Conservation (phyloP, 2,329 filamentous ascomycete species). For the Dactylellina drechsleri region DNA sequence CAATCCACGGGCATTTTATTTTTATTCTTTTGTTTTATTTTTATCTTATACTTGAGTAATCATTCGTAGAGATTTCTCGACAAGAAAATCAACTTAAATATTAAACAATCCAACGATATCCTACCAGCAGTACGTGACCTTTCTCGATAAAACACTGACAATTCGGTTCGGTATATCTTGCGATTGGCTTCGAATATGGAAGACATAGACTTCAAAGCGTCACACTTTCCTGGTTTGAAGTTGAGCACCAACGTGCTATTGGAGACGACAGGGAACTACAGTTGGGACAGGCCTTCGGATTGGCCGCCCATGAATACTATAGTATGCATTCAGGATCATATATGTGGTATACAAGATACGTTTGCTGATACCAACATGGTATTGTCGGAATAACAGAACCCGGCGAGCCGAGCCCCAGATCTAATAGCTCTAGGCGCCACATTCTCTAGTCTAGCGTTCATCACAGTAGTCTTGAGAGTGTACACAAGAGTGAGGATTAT, state of each 20-base stretch:
- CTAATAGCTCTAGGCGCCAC: slow-evolving; percentile 11
- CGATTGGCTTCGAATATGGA: too few species aligned
- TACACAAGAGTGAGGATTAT: slow-evolving; percentile 33
- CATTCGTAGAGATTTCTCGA: too few species aligned
- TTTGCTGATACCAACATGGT: neutral
- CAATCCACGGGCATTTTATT: neutral
- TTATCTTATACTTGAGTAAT: neutral
- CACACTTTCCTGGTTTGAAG: too few species aligned
- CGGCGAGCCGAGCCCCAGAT: neutral
- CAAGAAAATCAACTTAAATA: too few species aligned
- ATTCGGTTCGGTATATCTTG: too few species aligned
- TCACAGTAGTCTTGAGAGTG: slow-evolving; percentile 28
- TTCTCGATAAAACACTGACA: too few species aligned
- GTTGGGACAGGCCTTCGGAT: slow-evolving; percentile 16
- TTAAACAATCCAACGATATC: too few species aligned
- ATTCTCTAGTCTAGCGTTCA: slow-evolving; percentile 17
- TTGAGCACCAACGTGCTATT: neutral
- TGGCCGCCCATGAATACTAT: slow-evolving; percentile 34
- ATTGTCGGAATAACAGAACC: slow-evolving; percentile 9
- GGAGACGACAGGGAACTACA: slow-evolving; percentile 19
- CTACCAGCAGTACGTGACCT: too few species aligned
- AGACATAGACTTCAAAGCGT: too few species aligned
- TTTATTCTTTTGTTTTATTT: neutral
- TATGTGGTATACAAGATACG: neutral
- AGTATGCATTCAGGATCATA: slow-evolving; percentile 4